Evolutionary conservation across 169 alveolate species (phyloP).

Genomic region (Cystoisospora suis): DNA sequence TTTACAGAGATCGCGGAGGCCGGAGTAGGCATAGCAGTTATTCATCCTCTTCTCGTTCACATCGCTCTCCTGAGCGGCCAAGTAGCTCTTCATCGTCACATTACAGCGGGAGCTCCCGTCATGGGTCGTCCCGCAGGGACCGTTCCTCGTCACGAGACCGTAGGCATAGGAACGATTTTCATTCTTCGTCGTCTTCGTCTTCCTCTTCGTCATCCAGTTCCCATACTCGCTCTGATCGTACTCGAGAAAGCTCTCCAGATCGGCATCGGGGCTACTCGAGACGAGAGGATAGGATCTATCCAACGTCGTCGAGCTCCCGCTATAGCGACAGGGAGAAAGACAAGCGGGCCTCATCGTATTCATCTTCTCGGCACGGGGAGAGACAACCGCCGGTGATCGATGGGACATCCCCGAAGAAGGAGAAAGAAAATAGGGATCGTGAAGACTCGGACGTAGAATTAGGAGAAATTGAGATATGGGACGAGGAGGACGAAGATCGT

Average conservation of each 20-base stretch:
- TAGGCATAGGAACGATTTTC: not conserved
- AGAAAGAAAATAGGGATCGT: not conserved
- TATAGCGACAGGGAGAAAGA: no score
- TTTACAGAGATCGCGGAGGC: not conserved
- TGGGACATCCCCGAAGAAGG: not conserved
- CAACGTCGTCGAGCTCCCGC: no score
- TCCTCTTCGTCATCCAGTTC: not conserved
- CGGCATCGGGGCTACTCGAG: slow-evolving; percentile 21
- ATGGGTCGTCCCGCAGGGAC: not conserved
- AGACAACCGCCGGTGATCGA: not conserved
- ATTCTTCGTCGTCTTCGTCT: not conserved
- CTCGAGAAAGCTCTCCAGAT: not conserved
- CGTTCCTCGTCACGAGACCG: no score
- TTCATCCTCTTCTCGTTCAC: not conserved
- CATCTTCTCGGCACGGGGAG: not conserved
- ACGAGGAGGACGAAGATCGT: slow-evolving; percentile 59
- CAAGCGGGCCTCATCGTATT: not conserved
- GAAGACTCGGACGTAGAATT: not conserved
- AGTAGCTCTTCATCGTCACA: not conserved
- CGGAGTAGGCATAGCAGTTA: not conserved
- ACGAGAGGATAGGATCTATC: no score
- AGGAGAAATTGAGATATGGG: slow-evolving; percentile 19
- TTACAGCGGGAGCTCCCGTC: not conserved
- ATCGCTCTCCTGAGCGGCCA: not conserved
- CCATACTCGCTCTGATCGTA: not conserved